Percentiles rank a stretch among this genome's conserved stretches.
phyloP scores from a whole-genome alignment of 176 grass and related monocot species.

The Musa schizocarpa region DNA sequence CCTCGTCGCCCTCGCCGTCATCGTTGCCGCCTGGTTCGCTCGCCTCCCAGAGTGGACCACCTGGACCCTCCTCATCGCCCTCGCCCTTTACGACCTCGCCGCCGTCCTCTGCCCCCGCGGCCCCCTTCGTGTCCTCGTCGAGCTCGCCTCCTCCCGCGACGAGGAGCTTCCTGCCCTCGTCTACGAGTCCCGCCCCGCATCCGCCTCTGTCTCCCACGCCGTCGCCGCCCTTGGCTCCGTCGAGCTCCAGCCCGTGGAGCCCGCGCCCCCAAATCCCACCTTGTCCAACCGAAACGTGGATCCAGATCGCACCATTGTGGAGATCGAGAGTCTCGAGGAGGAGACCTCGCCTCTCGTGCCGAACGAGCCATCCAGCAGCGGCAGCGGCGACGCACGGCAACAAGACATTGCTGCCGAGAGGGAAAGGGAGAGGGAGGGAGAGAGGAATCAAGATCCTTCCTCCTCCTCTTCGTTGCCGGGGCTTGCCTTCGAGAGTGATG shows the following conservation, averaged over 20 bases:
- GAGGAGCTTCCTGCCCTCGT: conserved; percentile 88
- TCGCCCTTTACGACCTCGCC: conserved; percentile 72
- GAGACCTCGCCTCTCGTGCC: conserved; percentile 20
- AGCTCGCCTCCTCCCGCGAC: conserved; percentile 77
- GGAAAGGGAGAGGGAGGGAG: background rate
- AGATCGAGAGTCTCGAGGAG: conserved; percentile 13
- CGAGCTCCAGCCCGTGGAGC: conserved; percentile 44
- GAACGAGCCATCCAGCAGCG: conserved; percentile 14
- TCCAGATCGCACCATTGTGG: background rate
- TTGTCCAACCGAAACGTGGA: background rate
- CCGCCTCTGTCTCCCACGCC: conserved; percentile 14
- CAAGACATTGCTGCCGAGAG: conserved; percentile 15
- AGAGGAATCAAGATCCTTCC: conserved; percentile 6
- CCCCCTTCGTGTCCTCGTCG: conserved; percentile 82
- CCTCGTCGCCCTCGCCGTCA: conserved; percentile 76
- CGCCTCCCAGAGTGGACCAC: conserved; percentile 91
- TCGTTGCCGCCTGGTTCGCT: conserved; percentile 86
- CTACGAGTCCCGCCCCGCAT: conserved; percentile 55
- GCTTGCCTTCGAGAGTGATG: conserved; percentile 38
- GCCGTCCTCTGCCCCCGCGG: conserved; percentile 78
- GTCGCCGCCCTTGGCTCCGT: conserved; percentile 36
- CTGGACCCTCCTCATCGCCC: conserved; percentile 82
- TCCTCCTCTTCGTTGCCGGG: conserved; percentile 17
- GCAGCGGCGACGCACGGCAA: conserved; percentile 7
- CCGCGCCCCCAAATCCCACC: conserved; percentile 8